Conservation (phyloP, 345 rosid genomes). For the thale cress (Arabidopsis thaliana) region TAIR10.1 NC_003074.8:6533501-6534000, state of each 20-base stretch:
- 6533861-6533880: background rate
- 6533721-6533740: background rate
- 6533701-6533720: background rate
- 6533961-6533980: slow-evolving; percentile 17
- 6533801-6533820: background rate
- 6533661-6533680: background rate
- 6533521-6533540: slow-evolving; percentile 23
- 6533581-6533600: background rate
- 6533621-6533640: background rate
- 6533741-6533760: background rate
- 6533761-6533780: background rate
- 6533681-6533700: background rate
- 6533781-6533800: background rate
- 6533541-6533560: slow-evolving; percentile 21
- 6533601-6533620: background rate
- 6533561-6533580: background rate
- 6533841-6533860: background rate
- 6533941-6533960: slow-evolving; percentile 20
- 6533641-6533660: background rate
- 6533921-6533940: slow-evolving; percentile 2
- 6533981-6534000: slow-evolving; percentile 16
- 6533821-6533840: background rate
- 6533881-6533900: background rate
- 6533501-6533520: slow-evolving; percentile 15
- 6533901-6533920: background rate